Evolutionary conservation across 225 moss, liverwort and hornwort species (phyloP).

Genomic region (Anthoceros angustus): DNA sequence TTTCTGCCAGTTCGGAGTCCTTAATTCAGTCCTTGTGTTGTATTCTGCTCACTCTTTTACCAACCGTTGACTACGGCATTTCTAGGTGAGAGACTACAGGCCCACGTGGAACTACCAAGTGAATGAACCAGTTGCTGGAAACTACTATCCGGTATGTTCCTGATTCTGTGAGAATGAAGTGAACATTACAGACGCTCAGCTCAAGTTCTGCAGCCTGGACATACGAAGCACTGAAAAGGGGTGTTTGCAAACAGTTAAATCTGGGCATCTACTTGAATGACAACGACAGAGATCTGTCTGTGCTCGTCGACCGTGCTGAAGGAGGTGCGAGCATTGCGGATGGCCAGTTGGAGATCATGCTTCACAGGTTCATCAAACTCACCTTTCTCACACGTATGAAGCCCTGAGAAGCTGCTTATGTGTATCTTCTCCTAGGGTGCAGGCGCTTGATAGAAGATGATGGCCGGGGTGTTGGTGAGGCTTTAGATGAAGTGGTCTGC

Average conservation of each 20-base stretch:
- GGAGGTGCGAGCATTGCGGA: constrained; percentile 23
- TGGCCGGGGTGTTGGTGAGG: constrained; percentile 17
- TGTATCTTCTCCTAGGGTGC: neutral
- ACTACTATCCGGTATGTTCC: constrained; percentile 23
- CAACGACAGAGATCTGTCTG: constrained; percentile 16
- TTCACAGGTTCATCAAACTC: constrained; percentile 15
- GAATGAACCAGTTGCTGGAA: constrained; percentile 18
- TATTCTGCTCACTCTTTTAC: neutral
- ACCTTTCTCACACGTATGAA: neutral
- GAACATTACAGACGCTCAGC: neutral
- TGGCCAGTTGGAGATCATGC: constrained; percentile 30
- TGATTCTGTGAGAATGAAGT: neutral
- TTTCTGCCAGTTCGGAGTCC: neutral
- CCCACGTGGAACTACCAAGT: constrained; percentile 17
- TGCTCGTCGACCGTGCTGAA: constrained; percentile 30
- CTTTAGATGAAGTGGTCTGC: constrained; percentile 18
- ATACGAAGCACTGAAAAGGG: neutral
- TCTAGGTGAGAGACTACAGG: constrained; percentile 16
- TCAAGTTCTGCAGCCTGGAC: neutral
- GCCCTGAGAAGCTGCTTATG: neutral
- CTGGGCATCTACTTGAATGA: constrained; percentile 19
- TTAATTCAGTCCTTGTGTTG: neutral
- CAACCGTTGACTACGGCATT: too few relatives aligned
- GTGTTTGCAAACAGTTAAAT: constrained; percentile 9
- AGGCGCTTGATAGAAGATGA: constrained; percentile 19